Conservation (phyloP, 345 rosid genomes). For the Rubroshorea leprosula region DNA sequence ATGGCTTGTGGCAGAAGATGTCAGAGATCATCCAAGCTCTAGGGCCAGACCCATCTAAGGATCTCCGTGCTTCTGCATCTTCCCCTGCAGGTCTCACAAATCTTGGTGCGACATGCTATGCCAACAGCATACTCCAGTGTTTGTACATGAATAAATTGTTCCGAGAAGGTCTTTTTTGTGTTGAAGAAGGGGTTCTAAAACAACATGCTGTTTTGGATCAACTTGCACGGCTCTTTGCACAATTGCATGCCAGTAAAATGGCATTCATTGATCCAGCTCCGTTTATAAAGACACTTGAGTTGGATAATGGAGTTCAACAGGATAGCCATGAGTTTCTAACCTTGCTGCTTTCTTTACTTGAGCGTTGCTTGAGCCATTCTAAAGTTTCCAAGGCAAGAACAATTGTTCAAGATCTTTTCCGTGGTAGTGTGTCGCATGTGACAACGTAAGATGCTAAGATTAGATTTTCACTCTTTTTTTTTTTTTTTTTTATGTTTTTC, state of each 20-base stretch:
- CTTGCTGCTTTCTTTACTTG: conserved; percentile 88
- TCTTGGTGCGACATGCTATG: conserved; percentile 95
- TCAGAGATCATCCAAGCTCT: conserved; percentile 55
- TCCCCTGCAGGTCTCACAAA: conserved; percentile 92
- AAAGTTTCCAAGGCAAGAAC: conserved; percentile 54
- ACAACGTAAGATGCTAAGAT: conserved; percentile 65
- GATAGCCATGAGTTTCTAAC: conserved; percentile 97
- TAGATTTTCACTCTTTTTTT: background rate
- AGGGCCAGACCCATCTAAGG: conserved; percentile 65
- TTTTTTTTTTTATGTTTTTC: background rate
- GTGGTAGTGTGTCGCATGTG: conserved; percentile 95
- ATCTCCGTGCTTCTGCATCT: conserved; percentile 60
- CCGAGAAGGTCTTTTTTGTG: conserved; percentile 73
- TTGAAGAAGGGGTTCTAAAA: conserved; percentile 63
- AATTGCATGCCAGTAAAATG: conserved; percentile 70
- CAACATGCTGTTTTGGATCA: conserved; percentile 82
- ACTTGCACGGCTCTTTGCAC: conserved; percentile 82
- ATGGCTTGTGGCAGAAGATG: conserved; percentile 91
- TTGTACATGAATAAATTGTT: conserved; percentile 82
- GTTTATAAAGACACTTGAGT: conserved; percentile 78
- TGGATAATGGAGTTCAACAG: conserved; percentile 95
- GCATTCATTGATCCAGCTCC: conserved; percentile 92
- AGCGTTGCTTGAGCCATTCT: conserved; percentile 70
- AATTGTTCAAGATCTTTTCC: conserved; percentile 91
- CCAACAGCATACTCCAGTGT: conserved; percentile 94